phyloP scores from a whole-genome alignment of 1,284 basidiomycete species.

The Austroboletus rostrupii region DNA sequence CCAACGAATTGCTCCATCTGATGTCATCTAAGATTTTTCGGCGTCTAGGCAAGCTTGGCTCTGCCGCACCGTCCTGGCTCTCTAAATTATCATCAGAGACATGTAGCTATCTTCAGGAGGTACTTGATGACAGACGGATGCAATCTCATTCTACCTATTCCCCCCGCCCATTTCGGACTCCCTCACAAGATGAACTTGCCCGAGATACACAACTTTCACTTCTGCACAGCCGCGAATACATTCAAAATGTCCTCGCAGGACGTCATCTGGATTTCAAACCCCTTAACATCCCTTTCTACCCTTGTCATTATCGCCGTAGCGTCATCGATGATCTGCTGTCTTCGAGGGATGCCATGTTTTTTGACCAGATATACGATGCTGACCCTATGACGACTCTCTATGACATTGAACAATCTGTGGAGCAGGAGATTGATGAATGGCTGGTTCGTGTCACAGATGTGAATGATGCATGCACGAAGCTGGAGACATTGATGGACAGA shows the following conservation, averaged over 20 bases:
- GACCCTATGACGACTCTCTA: conserved; percentile 23
- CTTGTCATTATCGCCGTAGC: not conserved
- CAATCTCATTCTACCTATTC: not conserved
- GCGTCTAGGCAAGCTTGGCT: not conserved
- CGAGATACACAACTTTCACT: not conserved
- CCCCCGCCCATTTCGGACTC: not conserved
- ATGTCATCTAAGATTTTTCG: not conserved
- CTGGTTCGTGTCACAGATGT: not conserved
- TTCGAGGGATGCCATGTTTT: conserved; percentile 1
- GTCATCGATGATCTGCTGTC: not conserved
- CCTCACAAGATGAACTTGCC: not conserved
- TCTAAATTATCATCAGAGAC: not conserved
- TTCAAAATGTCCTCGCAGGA: conserved; percentile 4
- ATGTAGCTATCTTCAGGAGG: not conserved
- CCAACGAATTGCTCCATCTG: not conserved
- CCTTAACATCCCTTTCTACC: conserved; percentile 9
- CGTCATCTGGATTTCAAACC: not conserved
- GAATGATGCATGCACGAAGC: not conserved
- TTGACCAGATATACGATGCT: not conserved
- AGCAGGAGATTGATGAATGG: not conserved
- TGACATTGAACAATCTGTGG: conserved; percentile 14
- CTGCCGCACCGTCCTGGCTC: not conserved
- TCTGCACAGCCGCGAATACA: not conserved
- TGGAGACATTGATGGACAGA: conserved; percentile 3
- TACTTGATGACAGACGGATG: not conserved